A percentile compares a stretch with the other conserved stretches of the same genome.
These are phyloP conservation scores for Phylloporus sp. DNA, from an alignment of 1,284 basidiomycete genomes.

Conservation along the genomic window DNA sequence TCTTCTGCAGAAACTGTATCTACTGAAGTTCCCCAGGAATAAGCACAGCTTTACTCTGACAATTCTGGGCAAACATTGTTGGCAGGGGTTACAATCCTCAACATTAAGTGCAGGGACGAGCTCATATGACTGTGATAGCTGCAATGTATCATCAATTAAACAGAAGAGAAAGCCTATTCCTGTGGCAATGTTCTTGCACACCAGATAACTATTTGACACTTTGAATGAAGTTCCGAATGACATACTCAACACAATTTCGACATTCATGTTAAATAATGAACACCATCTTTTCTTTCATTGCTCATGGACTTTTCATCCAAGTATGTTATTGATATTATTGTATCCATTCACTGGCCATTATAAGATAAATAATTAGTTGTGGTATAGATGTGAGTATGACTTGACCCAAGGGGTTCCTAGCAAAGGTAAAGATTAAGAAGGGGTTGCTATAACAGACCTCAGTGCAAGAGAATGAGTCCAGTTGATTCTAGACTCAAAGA, in stretches of 20 bases:
- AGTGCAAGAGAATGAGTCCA: no score
- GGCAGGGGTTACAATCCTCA: constrained; percentile 29
- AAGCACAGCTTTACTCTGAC: constrained; percentile 10
- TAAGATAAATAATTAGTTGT: no score
- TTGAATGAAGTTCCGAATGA: not conserved
- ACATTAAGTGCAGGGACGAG: constrained; percentile 40
- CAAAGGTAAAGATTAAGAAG: no score
- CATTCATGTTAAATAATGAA: constrained; percentile 16
- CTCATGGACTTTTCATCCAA: not conserved
- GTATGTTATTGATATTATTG: constrained; percentile 10
- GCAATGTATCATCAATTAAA: constrained; percentile 43
- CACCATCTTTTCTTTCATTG: not conserved
- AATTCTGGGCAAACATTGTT: constrained; percentile 21
- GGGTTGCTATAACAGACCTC: no score
- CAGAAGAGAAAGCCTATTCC: constrained; percentile 66
- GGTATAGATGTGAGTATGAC: no score
- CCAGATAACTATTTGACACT: constrained; percentile 9
- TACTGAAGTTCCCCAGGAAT: constrained; percentile 7
- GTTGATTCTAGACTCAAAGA: no score
- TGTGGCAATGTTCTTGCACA: constrained; percentile 57
- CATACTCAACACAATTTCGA: constrained; percentile 12
- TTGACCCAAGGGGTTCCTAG: no score
- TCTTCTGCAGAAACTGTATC: constrained; percentile 4
- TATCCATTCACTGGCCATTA: constrained; percentile 8
- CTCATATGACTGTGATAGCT: constrained; percentile 33